Evolutionary conservation across 1,284 basidiomycete species (phyloP), one percentile per base, ranked within the genome.

Genomic region (Ceratobasidium papillatum): DNA sequence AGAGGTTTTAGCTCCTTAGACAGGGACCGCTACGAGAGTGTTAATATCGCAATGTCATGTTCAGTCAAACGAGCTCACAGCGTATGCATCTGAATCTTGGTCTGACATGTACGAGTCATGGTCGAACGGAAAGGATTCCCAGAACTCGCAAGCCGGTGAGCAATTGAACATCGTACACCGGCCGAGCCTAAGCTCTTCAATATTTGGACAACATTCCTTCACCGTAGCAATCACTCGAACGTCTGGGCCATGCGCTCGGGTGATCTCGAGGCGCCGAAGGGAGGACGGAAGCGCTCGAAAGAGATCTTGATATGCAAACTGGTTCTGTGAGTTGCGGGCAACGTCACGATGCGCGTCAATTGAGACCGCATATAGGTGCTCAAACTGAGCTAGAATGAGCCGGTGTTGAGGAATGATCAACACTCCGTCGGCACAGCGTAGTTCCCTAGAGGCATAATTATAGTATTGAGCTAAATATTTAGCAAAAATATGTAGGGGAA

Each of bases 21-120:
- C 19, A 72, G 30, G 2, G 58, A 72, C 22, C 41, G 52, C 69
- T 72, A 36, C 12, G n/a, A 19, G 38, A 25, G 32, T 12, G 51
- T 69, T 7, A 69, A 51, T 19, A 11, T 34, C 30, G 38, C 11
- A 17, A 63, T 30, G 19, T n/a, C n/a, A n/a, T n/a, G 27, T 27
- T 22, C 4, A 41, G 43, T 27, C 41, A 47, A 58, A 27, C 17
- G 41, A 36, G 19, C 66, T 32, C 51, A 72, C 69, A n/a, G 69
- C 56, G 36, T 72, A 72, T 7, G 38, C 43, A 8, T 72, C 69
- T 9, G 58, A 51, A 9, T 58, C 69, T 36, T 45, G 45, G 38
- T n/a, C 47, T 8, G 69, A 72, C 38, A 72, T 72, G n/a, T 72
- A 72, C 14, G 69, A 58, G 22, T 72, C 56, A 34, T 72, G 69